Conservation (phyloP, 305 asterid genomes). For the Plantago coronopus region DNA sequence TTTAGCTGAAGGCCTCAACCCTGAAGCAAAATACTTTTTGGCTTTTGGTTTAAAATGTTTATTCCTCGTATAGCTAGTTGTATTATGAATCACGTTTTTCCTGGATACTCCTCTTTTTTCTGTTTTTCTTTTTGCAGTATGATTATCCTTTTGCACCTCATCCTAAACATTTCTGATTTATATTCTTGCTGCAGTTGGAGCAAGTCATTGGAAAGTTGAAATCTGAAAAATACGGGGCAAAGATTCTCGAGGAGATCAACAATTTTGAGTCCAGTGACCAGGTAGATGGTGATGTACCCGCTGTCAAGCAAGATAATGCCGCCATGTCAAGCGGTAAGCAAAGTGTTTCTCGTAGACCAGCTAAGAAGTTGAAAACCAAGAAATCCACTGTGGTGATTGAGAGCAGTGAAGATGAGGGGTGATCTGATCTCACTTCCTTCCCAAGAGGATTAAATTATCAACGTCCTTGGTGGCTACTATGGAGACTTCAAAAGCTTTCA, state of each 20-base stretch:
- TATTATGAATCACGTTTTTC: too few species aligned
- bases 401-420: slow-evolving; percentile 79
- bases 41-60: background rate
- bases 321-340: background rate
- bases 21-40: slow-evolving; percentile 3
- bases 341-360: slow-evolving; percentile 22
- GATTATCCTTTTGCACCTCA: too few species aligned
- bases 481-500: too few species aligned
- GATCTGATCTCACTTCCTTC: slow-evolving; percentile 31
- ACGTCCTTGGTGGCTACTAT: too few species aligned
- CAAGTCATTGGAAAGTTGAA: slow-evolving; percentile 81
- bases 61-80: too few species aligned
- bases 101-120: background rate
- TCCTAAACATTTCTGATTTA: slow-evolving; percentile 1
- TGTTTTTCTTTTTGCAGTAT: too few species aligned
- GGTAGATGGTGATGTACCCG: slow-evolving; percentile 27
- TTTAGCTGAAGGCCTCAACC: too few species aligned
- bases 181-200: slow-evolving; percentile 63
- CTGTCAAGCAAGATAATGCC: slow-evolving; percentile 20
- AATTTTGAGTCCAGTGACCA: slow-evolving; percentile 33
- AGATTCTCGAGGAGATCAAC: slow-evolving; percentile 58
- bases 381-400: slow-evolving; percentile 55
- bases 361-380: slow-evolving; percentile 49
- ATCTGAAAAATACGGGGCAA: slow-evolving; percentile 64
- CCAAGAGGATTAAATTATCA: too few species aligned